These are phyloP conservation scores for Mortierella antarctica DNA, from an alignment of 192 early-diverging fungal species.

Conservation along the genomic window DNA sequence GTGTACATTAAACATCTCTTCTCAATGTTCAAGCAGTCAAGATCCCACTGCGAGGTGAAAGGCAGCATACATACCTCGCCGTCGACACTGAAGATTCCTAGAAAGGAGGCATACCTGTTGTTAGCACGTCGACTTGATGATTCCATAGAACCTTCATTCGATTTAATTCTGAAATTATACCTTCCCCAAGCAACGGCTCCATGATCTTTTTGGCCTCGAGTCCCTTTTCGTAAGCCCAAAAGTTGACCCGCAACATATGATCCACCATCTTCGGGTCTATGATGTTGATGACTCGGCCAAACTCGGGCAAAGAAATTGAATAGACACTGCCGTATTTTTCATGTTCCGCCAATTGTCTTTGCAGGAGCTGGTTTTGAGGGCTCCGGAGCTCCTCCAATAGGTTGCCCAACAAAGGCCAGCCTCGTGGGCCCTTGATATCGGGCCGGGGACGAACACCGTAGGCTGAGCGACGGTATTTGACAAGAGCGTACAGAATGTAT, in stretches of 20 bases:
- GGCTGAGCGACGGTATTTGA: conserved; percentile 36
- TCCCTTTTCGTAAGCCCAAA: conserved; percentile 46
- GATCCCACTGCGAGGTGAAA: not conserved
- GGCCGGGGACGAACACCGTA: conserved; percentile 23
- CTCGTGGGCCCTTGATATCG: conserved; percentile 39
- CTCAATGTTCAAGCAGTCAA: not conserved
- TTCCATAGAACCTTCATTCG: not conserved
- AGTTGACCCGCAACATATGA: conserved; percentile 26
- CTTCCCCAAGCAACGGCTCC: conserved; percentile 20
- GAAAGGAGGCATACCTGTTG: not conserved
- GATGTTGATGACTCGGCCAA: conserved; percentile 21
- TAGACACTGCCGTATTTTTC: conserved; percentile 17
- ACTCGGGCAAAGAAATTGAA: conserved; percentile 10
- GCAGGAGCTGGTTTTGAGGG: conserved; percentile 5
- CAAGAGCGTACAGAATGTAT: conserved; percentile 16
- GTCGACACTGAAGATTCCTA: conserved; percentile 41
- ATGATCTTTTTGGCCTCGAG: conserved; percentile 7
- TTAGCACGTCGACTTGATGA: not conserved
- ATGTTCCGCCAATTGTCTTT: conserved; percentile 2
- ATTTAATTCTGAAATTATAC: not conserved
- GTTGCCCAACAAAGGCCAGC: conserved; percentile 41
- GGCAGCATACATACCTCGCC: conserved; percentile 14
- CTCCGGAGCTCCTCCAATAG: not conserved
- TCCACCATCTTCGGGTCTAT: conserved; percentile 37
- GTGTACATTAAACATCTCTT: not conserved